These are phyloP conservation scores for Moesziomyces sp. DNA, from an alignment of 1,284 basidiomycete species.

Conservation along the genomic window DNA sequence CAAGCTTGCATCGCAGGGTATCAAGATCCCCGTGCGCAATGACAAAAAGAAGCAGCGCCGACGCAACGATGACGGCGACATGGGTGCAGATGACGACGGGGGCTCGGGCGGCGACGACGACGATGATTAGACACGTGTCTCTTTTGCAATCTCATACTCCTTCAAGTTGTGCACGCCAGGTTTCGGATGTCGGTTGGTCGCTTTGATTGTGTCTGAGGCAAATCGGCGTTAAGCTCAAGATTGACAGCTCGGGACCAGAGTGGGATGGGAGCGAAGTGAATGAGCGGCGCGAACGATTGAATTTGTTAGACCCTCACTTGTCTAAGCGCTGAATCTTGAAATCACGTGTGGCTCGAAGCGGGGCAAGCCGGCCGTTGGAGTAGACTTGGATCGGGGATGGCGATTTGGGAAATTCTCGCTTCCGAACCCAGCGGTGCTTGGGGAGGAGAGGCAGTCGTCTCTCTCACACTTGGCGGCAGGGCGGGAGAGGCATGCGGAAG, in stretches of 20 bases:
- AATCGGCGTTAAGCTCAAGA: conserved; percentile 7
- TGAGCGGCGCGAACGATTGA: conserved; percentile 1
- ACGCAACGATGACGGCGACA: conserved; percentile 22
- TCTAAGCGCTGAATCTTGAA: neutral
- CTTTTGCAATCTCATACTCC: neutral
- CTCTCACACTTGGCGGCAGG: no score
- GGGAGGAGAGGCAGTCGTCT: neutral
- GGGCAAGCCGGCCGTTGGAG: neutral
- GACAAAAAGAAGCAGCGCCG: conserved; percentile 60
- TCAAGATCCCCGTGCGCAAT: conserved; percentile 61
- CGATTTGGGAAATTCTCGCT: neutral
- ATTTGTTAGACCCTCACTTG: neutral
- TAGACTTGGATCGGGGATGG: neutral
- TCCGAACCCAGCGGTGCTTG: neutral
- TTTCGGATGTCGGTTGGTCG: neutral
- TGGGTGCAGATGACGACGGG: conserved; percentile 29
- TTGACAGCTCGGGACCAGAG: neutral
- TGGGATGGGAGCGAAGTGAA: neutral
- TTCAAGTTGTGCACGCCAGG: neutral
- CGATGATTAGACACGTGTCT: conserved; percentile 25
- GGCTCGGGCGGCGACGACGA: conserved; percentile 45
- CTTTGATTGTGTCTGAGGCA: neutral
- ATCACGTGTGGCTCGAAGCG: neutral
- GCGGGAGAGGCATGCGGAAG: no score
- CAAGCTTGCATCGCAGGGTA: conserved; percentile 60